Evolutionary conservation across 1,139 yeast genomes (phyloP).

Genomic region (Yamadazyma diospyri): DNA sequence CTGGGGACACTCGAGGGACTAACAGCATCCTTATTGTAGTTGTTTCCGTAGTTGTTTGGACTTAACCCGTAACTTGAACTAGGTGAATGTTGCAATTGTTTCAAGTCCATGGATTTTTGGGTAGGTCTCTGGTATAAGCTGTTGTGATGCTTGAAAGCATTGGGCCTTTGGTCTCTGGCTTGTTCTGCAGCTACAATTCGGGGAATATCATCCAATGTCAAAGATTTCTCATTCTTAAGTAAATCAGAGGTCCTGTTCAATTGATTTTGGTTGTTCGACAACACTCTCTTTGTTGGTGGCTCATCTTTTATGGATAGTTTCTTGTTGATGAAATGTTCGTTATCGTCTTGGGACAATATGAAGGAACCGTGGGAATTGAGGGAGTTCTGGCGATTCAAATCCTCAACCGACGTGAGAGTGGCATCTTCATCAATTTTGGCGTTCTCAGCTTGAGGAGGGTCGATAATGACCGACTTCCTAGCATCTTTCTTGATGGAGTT

Average conservation of each 20-base stretch:
- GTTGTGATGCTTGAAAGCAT: slow-evolving; percentile 73
- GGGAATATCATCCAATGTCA: slow-evolving; percentile 94
- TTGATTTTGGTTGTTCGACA: slow-evolving; percentile 27
- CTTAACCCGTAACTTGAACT: not conserved
- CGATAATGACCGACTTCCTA: slow-evolving; percentile 41
- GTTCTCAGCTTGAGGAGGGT: slow-evolving; percentile 54
- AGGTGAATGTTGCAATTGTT: slow-evolving; percentile 7
- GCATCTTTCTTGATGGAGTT: slow-evolving; percentile 51
- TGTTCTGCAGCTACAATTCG: slow-evolving; percentile 96
- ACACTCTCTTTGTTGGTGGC: slow-evolving; percentile 26
- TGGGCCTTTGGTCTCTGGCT: slow-evolving; percentile 87
- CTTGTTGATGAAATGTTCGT: slow-evolving; percentile 33
- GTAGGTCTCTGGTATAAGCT: slow-evolving; percentile 37
- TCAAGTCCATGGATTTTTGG: slow-evolving; percentile 22
- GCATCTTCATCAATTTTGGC: slow-evolving; percentile 17
- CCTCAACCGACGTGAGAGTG: slow-evolving; percentile 15
- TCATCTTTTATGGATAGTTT: slow-evolving; percentile 45
- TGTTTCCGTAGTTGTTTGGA: no score
- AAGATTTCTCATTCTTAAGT: slow-evolving; percentile 75
- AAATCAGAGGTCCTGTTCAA: slow-evolving; percentile 61
- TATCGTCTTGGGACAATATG: slow-evolving; percentile 23
- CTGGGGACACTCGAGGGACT: not conserved
- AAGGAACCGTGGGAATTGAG: slow-evolving; percentile 20
- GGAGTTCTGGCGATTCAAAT: slow-evolving; percentile 11
- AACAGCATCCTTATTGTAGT: not conserved